Conservation (phyloP, 192 early-diverging fungal genomes). For the Dispira simplex region DNA sequence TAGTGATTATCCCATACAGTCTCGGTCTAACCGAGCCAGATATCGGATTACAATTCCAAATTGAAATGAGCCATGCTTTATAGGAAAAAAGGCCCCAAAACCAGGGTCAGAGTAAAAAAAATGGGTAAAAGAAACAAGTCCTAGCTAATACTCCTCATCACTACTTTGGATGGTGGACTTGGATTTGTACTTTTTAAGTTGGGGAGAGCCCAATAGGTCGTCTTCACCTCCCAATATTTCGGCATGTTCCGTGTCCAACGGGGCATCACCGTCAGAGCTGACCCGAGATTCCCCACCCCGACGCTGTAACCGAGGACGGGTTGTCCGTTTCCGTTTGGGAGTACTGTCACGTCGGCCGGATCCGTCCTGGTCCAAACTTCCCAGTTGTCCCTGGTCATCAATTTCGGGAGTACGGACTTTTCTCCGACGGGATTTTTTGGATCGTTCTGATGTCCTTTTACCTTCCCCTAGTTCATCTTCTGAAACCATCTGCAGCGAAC, state of each 20-base stretch:
- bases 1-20: too few species aligned
- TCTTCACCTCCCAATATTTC: neutral
- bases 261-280: slow-evolving; percentile 7
- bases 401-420: neutral
- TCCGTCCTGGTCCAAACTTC: neutral
- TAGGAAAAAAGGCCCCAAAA: neutral
- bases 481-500: slow-evolving; percentile 13
- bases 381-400: neutral
- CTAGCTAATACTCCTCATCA: slow-evolving; percentile 9
- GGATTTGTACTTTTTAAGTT: slow-evolving; percentile 16
- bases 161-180: slow-evolving; percentile 18
- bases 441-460: neutral
- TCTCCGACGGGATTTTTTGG: neutral
- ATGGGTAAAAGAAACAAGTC: neutral
- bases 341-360: slow-evolving; percentile 1
- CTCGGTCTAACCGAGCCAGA: too few species aligned
- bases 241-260: neutral
- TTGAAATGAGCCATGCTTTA: neutral
- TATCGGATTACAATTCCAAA: too few species aligned
- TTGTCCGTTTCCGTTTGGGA: slow-evolving; percentile 7
- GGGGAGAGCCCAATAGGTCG: too few species aligned
- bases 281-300: neutral
- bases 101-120: neutral
- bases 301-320: neutral
- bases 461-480: slow-evolving; percentile 17